Evolutionary conservation across 2,329 filamentous ascomycete species (phyloP), one percentile per base, ranked within the genome.

Genomic region (Neoascochyta sp.): DNA sequence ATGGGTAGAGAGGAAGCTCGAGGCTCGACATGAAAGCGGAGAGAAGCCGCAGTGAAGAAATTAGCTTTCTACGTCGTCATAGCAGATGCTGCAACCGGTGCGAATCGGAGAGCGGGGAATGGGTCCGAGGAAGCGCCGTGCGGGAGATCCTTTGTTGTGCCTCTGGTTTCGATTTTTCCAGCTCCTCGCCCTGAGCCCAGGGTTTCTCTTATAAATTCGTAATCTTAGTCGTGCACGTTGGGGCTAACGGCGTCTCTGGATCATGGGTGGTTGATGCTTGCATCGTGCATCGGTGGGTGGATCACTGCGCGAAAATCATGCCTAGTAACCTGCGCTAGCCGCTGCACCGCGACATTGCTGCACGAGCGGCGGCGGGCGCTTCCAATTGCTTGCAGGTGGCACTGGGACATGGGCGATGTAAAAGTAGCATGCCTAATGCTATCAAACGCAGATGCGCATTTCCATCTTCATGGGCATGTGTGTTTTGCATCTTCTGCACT

Each of bases 31-130:
- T 43, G 40, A 47, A 19, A 34, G 39, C 37, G 34, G 32, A 43
- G 39, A 41, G 36, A 43, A 40, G 36, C 33, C 36, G 36, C 29
- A 36, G 32, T 35, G 31, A 40, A 32, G 34, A 39, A 36, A 43
- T 40, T 51, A 48, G 42, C 41, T 48, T 30, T 45, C 41, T 49
- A 57, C 52, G 52, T 56, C 54, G 54, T 58, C 53, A 53, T 56
- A 48, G 42, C 36, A 34, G 42, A 28, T 51, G 40, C 34, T 48
- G 45, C 46, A 38, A 38, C 39, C 28, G 37, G 45, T 49, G 41
- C 48, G 36, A 44, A 47, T 52, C 53, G 48, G 53, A 56, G 40
- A 49, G 56, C 49, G 56, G 54, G 53, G 53, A 52, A 43, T 39
- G 32, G 23, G 34, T 42, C 56, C 54, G 52, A 57, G 34, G 36